These are phyloP conservation scores for Buddleja alternifolia DNA, from an alignment of 257 asterid genomes.

Conservation along the genomic window DNA sequence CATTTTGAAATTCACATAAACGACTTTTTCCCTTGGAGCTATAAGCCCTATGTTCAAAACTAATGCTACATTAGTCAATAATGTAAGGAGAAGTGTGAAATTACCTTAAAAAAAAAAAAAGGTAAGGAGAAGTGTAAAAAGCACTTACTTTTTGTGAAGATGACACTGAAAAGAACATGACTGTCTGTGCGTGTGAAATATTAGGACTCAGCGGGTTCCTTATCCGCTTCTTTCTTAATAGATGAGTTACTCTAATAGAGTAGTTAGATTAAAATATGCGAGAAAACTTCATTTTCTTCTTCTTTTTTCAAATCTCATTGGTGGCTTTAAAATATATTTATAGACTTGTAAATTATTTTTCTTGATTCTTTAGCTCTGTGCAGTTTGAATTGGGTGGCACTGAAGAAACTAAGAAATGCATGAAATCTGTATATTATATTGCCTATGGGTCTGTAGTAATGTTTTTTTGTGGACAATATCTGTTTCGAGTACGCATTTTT, in stretches of 20 bases:
- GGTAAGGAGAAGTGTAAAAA: no score
- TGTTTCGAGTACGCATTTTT: not conserved
- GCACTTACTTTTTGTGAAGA: not conserved
- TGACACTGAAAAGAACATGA: not conserved
- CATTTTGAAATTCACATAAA: not conserved
- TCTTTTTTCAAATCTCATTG: not conserved
- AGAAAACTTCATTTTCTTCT: not conserved
- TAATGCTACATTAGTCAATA: not conserved
- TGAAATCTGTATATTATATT: not conserved
- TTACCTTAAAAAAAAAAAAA: no score
- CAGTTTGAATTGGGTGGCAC: not conserved
- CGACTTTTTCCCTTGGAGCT: not conserved
- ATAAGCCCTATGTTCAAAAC: not conserved
- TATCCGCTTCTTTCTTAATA: not conserved
- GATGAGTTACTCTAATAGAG: not conserved
- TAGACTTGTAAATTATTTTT: not conserved
- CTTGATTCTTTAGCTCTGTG: not conserved
- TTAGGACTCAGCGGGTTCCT: not conserved
- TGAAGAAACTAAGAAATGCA: not conserved
- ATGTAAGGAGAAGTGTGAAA: not conserved
- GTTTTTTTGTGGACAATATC: not conserved
- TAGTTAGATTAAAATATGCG: not conserved
- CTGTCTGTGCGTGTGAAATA: not conserved
- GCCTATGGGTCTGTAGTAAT: not conserved
- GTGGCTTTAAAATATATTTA: not conserved